A percentile compares a stretch with the other conserved stretches of the same genome.
phyloP scores from a whole-genome alignment of 2,329 filamentous ascomycete genomes.

The Fusarium tricinctum region DNA sequence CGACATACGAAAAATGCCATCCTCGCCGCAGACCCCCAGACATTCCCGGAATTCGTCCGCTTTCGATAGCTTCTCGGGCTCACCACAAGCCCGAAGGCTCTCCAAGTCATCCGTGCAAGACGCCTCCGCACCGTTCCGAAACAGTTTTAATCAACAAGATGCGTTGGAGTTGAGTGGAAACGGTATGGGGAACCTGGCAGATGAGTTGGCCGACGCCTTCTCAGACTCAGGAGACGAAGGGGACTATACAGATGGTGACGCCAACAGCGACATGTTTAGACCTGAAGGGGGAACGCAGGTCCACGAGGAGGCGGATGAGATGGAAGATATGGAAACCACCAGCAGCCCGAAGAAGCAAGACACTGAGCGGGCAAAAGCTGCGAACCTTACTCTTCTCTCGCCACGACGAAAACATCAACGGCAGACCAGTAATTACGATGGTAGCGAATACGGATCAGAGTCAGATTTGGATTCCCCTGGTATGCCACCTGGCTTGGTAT shows the following conservation, averaged over 20 bases:
- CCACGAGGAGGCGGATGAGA: slow-evolving; percentile 30
- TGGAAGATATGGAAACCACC: slow-evolving; percentile 20
- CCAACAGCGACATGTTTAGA: slow-evolving; percentile 43
- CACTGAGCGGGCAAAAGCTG: slow-evolving; percentile 52
- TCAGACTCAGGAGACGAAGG: slow-evolving; percentile 75
- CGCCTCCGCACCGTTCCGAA: slow-evolving; percentile 62
- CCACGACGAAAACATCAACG: slow-evolving; percentile 64
- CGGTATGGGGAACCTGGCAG: slow-evolving; percentile 82
- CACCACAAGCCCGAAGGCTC: slow-evolving; percentile 62
- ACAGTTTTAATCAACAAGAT: slow-evolving; percentile 65
- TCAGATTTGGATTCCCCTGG: slow-evolving; percentile 78
- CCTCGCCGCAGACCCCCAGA: slow-evolving; percentile 68
- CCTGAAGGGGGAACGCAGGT: slow-evolving; percentile 14
- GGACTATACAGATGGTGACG: slow-evolving; percentile 62
- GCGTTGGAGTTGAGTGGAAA: slow-evolving; percentile 64
- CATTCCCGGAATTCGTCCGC: slow-evolving; percentile 72
- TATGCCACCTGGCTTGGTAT: slow-evolving; percentile 75
- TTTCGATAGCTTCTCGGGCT: slow-evolving; percentile 64
- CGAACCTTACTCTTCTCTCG: slow-evolving; percentile 62
- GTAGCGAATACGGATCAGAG: slow-evolving; percentile 80
- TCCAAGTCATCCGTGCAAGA: slow-evolving; percentile 68
- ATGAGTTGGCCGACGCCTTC: slow-evolving; percentile 82
- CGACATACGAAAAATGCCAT: slow-evolving; percentile 50
- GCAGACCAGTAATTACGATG: slow-evolving; percentile 74
- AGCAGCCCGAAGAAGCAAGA: slow-evolving; percentile 37